phyloP scores from a whole-genome alignment of 805 yeast genomes.

The Ogataea naganishii region DNA sequence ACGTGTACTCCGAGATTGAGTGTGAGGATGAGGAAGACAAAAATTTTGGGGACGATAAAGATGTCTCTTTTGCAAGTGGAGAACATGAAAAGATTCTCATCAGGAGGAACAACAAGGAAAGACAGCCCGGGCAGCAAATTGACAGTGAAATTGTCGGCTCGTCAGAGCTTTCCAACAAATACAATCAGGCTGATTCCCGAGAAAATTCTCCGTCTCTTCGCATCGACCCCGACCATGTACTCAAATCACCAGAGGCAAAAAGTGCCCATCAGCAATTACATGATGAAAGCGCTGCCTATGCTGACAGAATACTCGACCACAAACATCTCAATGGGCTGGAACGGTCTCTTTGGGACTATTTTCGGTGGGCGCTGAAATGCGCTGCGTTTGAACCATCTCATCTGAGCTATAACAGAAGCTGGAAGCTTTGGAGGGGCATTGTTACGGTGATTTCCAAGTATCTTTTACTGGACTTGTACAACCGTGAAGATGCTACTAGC shows the following conservation, averaged over 20 bases:
- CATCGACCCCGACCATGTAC: slow-evolving; percentile 9
- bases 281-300: slow-evolving; percentile 3
- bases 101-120: slow-evolving; percentile 4
- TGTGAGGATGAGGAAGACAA: neutral
- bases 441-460: slow-evolving; percentile 6
- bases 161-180: no score
- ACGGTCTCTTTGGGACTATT: slow-evolving; percentile 17
- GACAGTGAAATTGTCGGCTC: slow-evolving; percentile 3
- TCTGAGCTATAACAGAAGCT: slow-evolving; percentile 6
- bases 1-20: neutral
- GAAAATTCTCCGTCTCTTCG: slow-evolving; percentile 2
- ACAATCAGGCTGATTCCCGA: slow-evolving; percentile 1
- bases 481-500: neutral
- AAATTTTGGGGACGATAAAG: slow-evolving; percentile 8
- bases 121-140: slow-evolving; percentile 3
- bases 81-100: slow-evolving; percentile 1
- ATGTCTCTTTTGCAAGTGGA: neutral
- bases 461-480: slow-evolving; percentile 5
- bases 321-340: slow-evolving; percentile 16
- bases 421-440: slow-evolving; percentile 12
- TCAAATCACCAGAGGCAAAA: slow-evolving; percentile 6
- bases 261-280: slow-evolving; percentile 5
- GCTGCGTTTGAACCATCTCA: slow-evolving; percentile 9
- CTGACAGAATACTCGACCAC: slow-evolving; percentile 14
- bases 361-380: slow-evolving; percentile 22